phyloP scores from a whole-genome alignment of 1,284 basidiomycete species.

The Schizopora paradoxa region DNA sequence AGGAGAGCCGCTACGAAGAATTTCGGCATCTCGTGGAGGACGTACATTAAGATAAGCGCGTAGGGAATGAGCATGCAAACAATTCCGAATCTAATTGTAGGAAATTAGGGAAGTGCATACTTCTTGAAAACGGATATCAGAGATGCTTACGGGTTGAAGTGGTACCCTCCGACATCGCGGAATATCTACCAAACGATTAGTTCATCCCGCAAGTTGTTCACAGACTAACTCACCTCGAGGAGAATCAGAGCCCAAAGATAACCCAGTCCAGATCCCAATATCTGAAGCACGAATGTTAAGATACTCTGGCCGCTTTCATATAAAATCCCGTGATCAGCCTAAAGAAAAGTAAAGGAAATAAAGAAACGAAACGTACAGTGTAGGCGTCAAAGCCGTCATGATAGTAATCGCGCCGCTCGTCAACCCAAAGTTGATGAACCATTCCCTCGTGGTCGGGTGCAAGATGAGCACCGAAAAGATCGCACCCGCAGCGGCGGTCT shows the following conservation, averaged over 20 bases:
- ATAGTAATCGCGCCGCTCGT: conserved; percentile 30
- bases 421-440: conserved; percentile 30
- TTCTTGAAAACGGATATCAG: neutral
- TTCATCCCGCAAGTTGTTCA: no score
- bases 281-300: conserved; percentile 30
- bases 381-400: conserved; percentile 30
- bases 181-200: conserved; percentile 27
- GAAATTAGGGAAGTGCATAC: neutral
- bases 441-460: conserved; percentile 23
- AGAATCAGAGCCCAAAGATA: conserved; percentile 22
- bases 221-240: conserved; percentile 19
- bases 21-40: conserved; percentile 27
- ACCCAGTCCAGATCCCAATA: conserved; percentile 25
- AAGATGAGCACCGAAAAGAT: conserved; percentile 27
- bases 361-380: conserved; percentile 21
- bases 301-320: conserved; percentile 25
- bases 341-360: neutral
- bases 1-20: conserved; percentile 23
- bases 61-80: conserved; percentile 23
- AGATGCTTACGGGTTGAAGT: conserved; percentile 29
- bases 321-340: no score
- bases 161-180: conserved; percentile 30
- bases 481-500: conserved; percentile 26
- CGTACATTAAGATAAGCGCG: conserved; percentile 24
- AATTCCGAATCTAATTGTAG: conserved; percentile 20